These are phyloP conservation scores for Neurospora intermedia DNA, from an alignment of 495 filamentous ascomycete species.

Conservation along the genomic window DNA sequence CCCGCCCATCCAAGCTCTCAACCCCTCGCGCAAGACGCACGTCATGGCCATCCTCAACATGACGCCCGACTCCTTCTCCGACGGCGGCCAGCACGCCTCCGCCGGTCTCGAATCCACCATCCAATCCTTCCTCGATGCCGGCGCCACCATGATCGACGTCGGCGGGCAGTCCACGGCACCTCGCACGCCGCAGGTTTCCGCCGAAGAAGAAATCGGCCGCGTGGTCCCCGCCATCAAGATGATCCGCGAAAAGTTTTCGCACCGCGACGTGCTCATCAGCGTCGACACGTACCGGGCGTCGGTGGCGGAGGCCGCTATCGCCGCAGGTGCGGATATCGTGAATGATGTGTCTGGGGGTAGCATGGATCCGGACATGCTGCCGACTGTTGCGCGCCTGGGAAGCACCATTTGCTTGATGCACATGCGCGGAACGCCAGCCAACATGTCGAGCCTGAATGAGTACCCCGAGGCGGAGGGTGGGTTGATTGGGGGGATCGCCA, in stretches of 20 bases:
- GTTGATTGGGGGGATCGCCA: conserved; percentile 55
- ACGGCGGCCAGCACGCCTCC: conserved; percentile 56
- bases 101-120: conserved; percentile 36
- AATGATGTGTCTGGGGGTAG: conserved; percentile 86
- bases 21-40: conserved; percentile 55
- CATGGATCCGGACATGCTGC: conserved; percentile 73
- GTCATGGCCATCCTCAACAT: conserved; percentile 94
- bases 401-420: conserved; percentile 86
- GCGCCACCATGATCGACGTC: conserved; percentile 79
- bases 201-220: conserved; percentile 64
- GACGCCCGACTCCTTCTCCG: conserved; percentile 95
- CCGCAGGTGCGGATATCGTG: conserved; percentile 82
- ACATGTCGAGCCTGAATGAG: conserved; percentile 58
- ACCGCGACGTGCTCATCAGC: conserved; percentile 55
- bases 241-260: conserved; percentile 57
- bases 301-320: conserved; percentile 71
- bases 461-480: conserved; percentile 56
- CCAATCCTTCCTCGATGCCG: conserved; percentile 45
- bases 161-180: conserved; percentile 91
- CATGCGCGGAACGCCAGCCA: conserved; percentile 80
- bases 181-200: conserved; percentile 49
- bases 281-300: conserved; percentile 85
- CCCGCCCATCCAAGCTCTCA: conserved; percentile 51
- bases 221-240: conserved; percentile 66
- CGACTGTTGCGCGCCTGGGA: conserved; percentile 67